phyloP scores from a whole-genome alignment of 129 eudicot species.

The Calendula officinalis region DNA sequence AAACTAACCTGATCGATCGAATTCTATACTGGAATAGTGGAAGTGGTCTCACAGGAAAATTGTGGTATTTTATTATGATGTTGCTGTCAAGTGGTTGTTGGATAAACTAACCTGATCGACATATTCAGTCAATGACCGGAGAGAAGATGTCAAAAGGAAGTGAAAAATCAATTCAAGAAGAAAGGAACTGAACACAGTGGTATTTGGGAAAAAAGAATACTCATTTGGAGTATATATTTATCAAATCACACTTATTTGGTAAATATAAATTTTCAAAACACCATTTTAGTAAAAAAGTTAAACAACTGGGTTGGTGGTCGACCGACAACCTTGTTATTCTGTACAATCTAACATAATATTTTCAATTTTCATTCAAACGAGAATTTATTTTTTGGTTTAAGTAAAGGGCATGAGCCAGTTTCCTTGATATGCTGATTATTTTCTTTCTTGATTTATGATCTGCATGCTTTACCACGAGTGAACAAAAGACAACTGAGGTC shows the following conservation, averaged over 20 bases:
- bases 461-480: constrained; percentile 83
- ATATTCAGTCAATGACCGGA: constrained; percentile 43
- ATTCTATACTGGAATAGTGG: constrained; percentile 60
- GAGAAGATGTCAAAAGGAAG: too few relatives aligned
- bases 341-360: neutral
- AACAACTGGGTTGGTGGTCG: too few relatives aligned
- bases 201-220: too few relatives aligned
- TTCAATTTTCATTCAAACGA: neutral
- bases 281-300: too few relatives aligned
- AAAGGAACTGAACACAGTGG: too few relatives aligned
- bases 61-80: constrained; percentile 35
- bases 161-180: too few relatives aligned
- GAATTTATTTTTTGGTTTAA: constrained; percentile 25
- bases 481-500: constrained; percentile 84
- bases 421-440: constrained; percentile 38
- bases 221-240: too few relatives aligned
- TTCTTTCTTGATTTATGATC: constrained; percentile 47
- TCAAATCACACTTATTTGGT: too few relatives aligned
- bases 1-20: constrained; percentile 65
- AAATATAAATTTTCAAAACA: too few relatives aligned
- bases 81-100: constrained; percentile 39
- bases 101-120: constrained; percentile 42
- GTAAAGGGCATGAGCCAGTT: constrained; percentile 54
- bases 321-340: too few relatives aligned
- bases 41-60: constrained; percentile 39